phyloP scores from a whole-genome alignment of 2,329 filamentous ascomycete genomes.

The Diaporthe vexans region DNA sequence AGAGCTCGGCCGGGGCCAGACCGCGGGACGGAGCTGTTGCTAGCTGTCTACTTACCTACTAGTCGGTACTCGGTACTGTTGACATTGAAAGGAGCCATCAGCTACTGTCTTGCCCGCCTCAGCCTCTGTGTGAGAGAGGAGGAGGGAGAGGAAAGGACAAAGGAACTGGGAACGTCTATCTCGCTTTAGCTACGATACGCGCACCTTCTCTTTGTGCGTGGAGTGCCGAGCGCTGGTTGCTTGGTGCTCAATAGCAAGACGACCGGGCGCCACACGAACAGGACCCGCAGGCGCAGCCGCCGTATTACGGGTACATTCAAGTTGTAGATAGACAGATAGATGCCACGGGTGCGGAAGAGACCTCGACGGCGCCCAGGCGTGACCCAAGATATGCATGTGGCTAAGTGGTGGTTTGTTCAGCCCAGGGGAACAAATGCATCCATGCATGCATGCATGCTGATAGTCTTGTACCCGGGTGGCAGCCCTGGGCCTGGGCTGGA shows the following conservation, averaged over 20 bases:
- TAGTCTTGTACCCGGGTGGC: conserved; percentile 8
- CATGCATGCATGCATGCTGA: too few species aligned
- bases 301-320: not conserved
- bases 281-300: too few species aligned
- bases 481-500: conserved; percentile 14
- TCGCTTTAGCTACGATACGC: too few species aligned
- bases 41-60: not conserved
- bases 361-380: too few species aligned
- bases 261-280: not conserved
- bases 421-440: too few species aligned
- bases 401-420: not conserved
- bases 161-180: not conserved
- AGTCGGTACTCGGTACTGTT: not conserved
- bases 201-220: conserved; percentile 3
- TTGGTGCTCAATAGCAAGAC: not conserved
- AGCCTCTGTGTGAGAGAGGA: not conserved
- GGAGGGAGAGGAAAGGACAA: not conserved
- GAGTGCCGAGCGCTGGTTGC: not conserved
- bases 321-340: not conserved
- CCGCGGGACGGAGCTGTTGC: too few species aligned
- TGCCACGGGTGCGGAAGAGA: too few species aligned
- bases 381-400: not conserved
- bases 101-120: conserved; percentile 1
- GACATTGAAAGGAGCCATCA: not conserved
- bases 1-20: conserved; percentile 4